Evolutionary conservation across 768 basidiomycete genomes (phyloP), one percentile per base, ranked within the genome.

Genomic region (Scleroderma citrinum): DNA sequence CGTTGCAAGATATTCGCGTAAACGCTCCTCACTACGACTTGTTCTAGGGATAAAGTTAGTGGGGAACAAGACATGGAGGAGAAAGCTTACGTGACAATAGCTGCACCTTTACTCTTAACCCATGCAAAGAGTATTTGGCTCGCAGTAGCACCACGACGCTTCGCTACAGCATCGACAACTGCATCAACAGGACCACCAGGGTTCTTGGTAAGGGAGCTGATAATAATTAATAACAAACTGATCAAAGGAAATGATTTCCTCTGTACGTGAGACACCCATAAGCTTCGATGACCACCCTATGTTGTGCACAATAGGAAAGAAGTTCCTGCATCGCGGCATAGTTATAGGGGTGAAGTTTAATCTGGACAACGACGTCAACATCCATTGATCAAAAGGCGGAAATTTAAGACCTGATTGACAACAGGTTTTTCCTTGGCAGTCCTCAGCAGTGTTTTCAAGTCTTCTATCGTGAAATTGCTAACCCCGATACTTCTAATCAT

Each of bases 331-430:
- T 76, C 17, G 76, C 71, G 30, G 78, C 74, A 70, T 80, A 83
- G 46, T 85, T 78, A 60, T 86, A 88, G 11, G 87, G 85, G 60
- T 87, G 82, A 29, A 87, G 68, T 50, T 76, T 74, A 43, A 88
- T 82, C 81, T 87, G 35, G 7, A 14, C 7, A 14, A 16, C 14
- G 21, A 26, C 16, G 43, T 16, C 35, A 24, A 23, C 12, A 13
- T 30, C 32, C 16, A 29, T 43, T 26, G 44, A 20, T 10, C 3
- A 24, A 37, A 31, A 17, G 24, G 14, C 14, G 56, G 52, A 3
- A n/a, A 29, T 8, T 21, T 19, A 14, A 36, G 32, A 81, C 85
- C 70, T 89, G 86, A 59, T 90, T 87, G 35, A 83, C 83, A 1
- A 78, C 82, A 3, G 86, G 87, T 32, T 73, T 77, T 55, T 82